Conservation (phyloP, 306 rosid species). For the Cajanus cajan region DNA sequence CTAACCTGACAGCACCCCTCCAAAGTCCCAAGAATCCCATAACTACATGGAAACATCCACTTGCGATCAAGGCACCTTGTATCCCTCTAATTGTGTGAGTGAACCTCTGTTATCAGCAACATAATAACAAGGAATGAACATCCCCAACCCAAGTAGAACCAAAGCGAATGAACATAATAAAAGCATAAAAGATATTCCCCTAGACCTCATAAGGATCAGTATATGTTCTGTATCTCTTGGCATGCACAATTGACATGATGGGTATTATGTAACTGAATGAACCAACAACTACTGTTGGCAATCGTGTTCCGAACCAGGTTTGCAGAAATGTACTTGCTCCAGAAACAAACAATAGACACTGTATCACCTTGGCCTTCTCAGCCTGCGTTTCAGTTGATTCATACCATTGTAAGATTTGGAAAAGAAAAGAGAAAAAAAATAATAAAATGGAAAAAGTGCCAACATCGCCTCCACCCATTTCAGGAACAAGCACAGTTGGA, state of each 20-base stretch:
- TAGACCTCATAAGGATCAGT: conserved; percentile 66
- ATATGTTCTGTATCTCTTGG: conserved; percentile 49
- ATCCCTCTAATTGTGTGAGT: conserved; percentile 69
- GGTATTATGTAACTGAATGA: conserved; percentile 76
- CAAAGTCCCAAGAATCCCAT: conserved; percentile 79
- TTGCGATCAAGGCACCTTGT: conserved; percentile 77
- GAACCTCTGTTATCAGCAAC: conserved; percentile 55
- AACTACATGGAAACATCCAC: conserved; percentile 66
- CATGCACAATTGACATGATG: conserved; percentile 63
- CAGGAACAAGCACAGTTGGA: conserved; percentile 74
- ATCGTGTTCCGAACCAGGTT: conserved; percentile 76
- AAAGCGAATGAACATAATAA: not conserved
- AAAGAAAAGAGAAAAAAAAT: not conserved
- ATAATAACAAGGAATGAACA: not conserved
- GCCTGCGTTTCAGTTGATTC: conserved; percentile 38
- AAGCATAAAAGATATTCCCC: not conserved
- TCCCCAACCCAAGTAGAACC: not conserved
- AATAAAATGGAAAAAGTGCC: not conserved
- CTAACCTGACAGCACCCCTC: conserved; percentile 73
- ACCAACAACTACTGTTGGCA: conserved; percentile 80
- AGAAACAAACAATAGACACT: conserved; percentile 75
- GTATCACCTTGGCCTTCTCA: conserved; percentile 88
- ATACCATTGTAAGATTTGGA: not conserved
- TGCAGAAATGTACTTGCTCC: conserved; percentile 80
- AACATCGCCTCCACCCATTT: conserved; percentile 88